Evolutionary conservation across 2,329 filamentous ascomycete species (phyloP), one percentile per base, ranked within the genome.

Genomic region (Camptophora hylomeconis): DNA sequence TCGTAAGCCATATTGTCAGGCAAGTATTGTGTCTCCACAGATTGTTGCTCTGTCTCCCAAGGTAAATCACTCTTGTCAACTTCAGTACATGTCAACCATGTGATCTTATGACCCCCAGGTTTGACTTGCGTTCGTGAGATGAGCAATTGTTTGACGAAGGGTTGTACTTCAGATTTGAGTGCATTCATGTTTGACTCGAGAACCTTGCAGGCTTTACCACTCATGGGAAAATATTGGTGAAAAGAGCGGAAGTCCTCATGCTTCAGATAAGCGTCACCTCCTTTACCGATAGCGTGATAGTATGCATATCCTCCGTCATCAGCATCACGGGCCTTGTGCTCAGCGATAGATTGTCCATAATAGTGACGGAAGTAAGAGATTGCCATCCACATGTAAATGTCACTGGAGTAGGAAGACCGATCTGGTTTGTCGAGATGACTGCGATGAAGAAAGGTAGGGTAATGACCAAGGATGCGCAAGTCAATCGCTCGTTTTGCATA

Each of bases 351-450:
- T 29, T 62, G 52, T 1, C 48, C 50, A 17, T 64, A 42, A 56
- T 58, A 66, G 41, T 67, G 58, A 1, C 58, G 56, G 43, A 63
- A 59, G 28, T 63, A 54, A 5, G 40, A 44, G 5, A 67, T 47
- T 3, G 56, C 57, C 47, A 67, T 61, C 65, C 64, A 68, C 38
- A 59, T 51, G 35, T 65, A 53, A 34, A 68, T 60, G 35, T 67
- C 59, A 33, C 54, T 58, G 12, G 51, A 47, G 37, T 65, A 67
- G 10, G 50, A 48, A 24, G 57, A 53, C 18, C 61, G 57, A 28
- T 50, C 46, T 20, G 51, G 49, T 12, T 47, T 46, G 31, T 52
- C 47, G 20, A 35, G 40, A 4, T 42, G 50, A 13, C 44, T 20
- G 36, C 49, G 30, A 35, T 38, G 30, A 53, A 57, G 52, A 58